Percentiles rank a stretch among this genome's conserved stretches.
These are phyloP conservation scores for Lantana camara DNA, from an alignment of 257 asterid genomes.

Conservation along the genomic window DNA sequence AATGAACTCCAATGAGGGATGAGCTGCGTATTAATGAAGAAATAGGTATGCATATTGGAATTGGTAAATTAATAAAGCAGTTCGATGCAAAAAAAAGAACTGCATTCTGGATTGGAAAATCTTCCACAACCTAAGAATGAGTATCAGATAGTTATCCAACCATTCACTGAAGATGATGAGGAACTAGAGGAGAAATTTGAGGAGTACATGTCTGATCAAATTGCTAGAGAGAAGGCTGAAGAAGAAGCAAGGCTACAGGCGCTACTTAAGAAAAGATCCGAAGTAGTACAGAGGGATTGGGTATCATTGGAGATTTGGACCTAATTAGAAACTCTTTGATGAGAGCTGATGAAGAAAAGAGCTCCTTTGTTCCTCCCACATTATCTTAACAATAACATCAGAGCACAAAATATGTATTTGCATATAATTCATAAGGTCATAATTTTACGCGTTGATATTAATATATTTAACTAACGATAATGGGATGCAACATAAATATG, in stretches of 20 bases:
- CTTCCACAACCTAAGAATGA: conserved; percentile 97
- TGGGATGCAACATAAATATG: too few species aligned
- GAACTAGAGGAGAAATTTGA: conserved; percentile 95
- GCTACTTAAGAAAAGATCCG: conserved; percentile 84
- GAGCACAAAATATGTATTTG: too few species aligned
- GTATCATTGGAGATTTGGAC: conserved; percentile 75
- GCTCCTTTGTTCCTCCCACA: conserved; percentile 95
- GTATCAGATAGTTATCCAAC: conserved; percentile 80
- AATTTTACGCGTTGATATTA: too few species aligned
- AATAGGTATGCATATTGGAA: too few species aligned
- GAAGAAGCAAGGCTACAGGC: conserved; percentile 90
- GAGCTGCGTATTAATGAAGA: conserved; percentile 87
- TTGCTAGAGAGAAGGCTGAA: conserved; percentile 93
- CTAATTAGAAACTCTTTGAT: conserved; percentile 67
- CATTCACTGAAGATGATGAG: conserved; percentile 73
- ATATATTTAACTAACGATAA: too few species aligned
- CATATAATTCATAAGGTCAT: too few species aligned
- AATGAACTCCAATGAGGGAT: conserved; percentile 93
- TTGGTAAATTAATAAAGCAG: conserved; percentile 55
- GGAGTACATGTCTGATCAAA: conserved; percentile 97
- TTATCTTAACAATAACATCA: too few species aligned
- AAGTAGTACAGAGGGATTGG: conserved; percentile 86
- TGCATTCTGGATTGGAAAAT: conserved; percentile 59
- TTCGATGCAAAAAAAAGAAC: conserved; percentile 60
- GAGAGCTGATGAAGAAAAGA: conserved; percentile 83